Evolutionary conservation across 75 land plant species (phyloP).

Genomic region (Azolla pinnata): DNA sequence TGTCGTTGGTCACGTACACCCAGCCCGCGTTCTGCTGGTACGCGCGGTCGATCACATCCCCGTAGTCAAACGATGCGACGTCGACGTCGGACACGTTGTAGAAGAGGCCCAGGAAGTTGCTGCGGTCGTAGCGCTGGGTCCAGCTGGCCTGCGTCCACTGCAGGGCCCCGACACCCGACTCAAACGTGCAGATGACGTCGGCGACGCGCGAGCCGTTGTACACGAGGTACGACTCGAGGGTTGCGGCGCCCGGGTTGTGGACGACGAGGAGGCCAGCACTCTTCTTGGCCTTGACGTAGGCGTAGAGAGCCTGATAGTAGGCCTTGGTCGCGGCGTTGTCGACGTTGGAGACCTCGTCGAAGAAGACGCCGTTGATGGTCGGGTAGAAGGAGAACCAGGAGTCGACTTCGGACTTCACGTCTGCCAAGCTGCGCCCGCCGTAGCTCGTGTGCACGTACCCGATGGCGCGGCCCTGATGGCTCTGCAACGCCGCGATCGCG

Average conservation of each 20-base stretch:
- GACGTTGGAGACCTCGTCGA: slow-evolving; percentile 8
- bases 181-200: slow-evolving; percentile 8
- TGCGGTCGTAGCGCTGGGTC: neutral
- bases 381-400: slow-evolving; percentile 12
- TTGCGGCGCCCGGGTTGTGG: slow-evolving; percentile 7
- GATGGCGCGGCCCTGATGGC: slow-evolving; percentile 8
- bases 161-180: slow-evolving; percentile 3
- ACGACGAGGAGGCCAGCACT: slow-evolving; percentile 5
- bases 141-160: slow-evolving; percentile 7
- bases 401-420: slow-evolving; percentile 7
- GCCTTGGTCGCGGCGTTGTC: slow-evolving; percentile 7
- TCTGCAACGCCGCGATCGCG: slow-evolving; percentile 1
- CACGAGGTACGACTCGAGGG: slow-evolving; percentile 10
- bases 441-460: slow-evolving; percentile 11
- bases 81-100: slow-evolving; percentile 8
- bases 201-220: slow-evolving; percentile 12
- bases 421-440: neutral
- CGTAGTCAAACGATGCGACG: neutral
- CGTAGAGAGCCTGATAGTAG: slow-evolving; percentile 11
- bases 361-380: slow-evolving; percentile 8
- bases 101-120: slow-evolving; percentile 3
- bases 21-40: slow-evolving; percentile 9
- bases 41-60: slow-evolving; percentile 9
- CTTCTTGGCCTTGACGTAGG: slow-evolving; percentile 8
- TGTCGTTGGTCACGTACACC: slow-evolving; percentile 13